Evolutionary conservation across 2,329 filamentous ascomycete genomes (phyloP), one percentile per base, ranked within the genome.

Genomic region (Colletotrichum sp.): DNA sequence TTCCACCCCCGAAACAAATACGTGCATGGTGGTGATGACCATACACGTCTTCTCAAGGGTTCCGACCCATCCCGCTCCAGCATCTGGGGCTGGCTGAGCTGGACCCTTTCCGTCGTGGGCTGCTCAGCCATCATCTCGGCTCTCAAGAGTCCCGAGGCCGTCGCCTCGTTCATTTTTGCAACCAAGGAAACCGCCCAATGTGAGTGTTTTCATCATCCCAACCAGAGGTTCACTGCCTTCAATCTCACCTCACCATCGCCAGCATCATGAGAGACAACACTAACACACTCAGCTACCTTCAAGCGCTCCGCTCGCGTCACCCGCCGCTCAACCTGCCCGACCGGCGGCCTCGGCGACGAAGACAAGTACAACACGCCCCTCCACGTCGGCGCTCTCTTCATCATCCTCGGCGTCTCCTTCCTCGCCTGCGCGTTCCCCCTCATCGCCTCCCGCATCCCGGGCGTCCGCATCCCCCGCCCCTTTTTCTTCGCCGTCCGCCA

Each of bases 401-500:
- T 89, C 81, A 86, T 90, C 76, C 83, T 89, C 76, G 81, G 81
- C 79, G 85, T 88, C 16, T 88, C 89, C 66, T 87, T 88, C 24
- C 83, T 88, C 62, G 89, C 88, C 74, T 89, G 86, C 78, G 84
- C 83, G 4, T 90, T 92, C 74, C 91, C 91, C 3, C 85, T 93
- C 68, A 81, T 92, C 60, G 90, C 90, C 36, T 83, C 86, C 69
- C 86, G 86, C 77, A 86, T 91, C 60, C 89, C 89, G 26, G 83
- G 86, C 18, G 82, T 92, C 65, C 88, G 87, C 71, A 91, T 93
- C 67, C 91, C 91, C 2, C 83, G 85, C 24, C 84, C 83, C 64
- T 89, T 92, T 83, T 89, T 92, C 84, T 91, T 92, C 81, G 83
- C 86, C 68, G 89, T 91, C 65, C 88, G 90, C 77, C 93, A 95